Evolutionary conservation across 2,329 filamentous ascomycete species (phyloP).

Genomic region (Venturia oleaginea): DNA sequence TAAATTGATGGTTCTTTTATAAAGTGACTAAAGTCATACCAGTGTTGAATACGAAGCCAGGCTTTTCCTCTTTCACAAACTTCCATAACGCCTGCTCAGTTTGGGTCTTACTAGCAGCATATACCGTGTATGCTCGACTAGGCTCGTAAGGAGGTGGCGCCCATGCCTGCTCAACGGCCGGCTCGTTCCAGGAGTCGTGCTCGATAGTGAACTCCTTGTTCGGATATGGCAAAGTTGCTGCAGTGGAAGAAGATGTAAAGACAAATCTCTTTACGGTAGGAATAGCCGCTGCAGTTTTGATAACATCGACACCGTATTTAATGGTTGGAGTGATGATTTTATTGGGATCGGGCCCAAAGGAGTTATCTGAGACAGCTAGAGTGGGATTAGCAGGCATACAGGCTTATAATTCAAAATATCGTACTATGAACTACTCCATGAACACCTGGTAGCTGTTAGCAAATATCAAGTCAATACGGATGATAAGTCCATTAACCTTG

Average conservation of each 20-base stretch:
- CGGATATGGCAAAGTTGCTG: constrained; percentile 26
- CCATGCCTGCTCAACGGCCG: constrained; percentile 26
- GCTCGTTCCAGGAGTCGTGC: constrained; percentile 30
- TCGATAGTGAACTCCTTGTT: constrained; percentile 28
- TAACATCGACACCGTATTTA: constrained; percentile 24
- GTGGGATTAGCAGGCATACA: neutral
- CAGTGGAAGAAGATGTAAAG: constrained; percentile 30
- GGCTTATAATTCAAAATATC: no score
- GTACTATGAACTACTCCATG: neutral
- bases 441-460: neutral
- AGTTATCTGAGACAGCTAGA: constrained; percentile 26
- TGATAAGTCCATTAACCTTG: neutral
- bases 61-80: constrained; percentile 35
- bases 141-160: constrained; percentile 23
- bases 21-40: neutral
- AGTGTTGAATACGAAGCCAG: constrained; percentile 36
- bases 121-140: constrained; percentile 24
- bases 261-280: constrained; percentile 33
- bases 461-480: neutral
- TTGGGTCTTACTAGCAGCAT: constrained; percentile 39
- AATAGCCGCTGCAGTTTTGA: constrained; percentile 32
- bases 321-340: constrained; percentile 34
- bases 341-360: constrained; percentile 33
- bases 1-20: neutral
- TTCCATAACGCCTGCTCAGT: constrained; percentile 40